phyloP scores from a whole-genome alignment of 1,284 basidiomycete species.

The Irpex rosettiformis region DNA sequence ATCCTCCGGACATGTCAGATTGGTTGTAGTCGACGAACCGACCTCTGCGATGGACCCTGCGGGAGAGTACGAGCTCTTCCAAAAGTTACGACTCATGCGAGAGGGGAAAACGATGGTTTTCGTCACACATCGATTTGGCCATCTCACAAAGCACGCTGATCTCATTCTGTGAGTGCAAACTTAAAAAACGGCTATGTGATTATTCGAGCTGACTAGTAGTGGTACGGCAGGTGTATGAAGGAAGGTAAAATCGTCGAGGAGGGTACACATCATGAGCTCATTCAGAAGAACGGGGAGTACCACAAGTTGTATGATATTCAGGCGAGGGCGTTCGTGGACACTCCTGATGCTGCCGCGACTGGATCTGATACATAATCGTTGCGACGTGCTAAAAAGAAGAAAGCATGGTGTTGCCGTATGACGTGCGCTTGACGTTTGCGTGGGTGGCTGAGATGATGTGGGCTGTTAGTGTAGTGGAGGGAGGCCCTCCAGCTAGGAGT shows the following conservation, averaged over 20 bases:
- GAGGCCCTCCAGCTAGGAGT: no score
- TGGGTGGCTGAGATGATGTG: no score
- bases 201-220: no score
- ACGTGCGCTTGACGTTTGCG: no score
- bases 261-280: constrained; percentile 54
- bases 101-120: neutral
- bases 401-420: no score
- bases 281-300: constrained; percentile 51
- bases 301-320: constrained; percentile 62
- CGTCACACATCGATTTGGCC: neutral
- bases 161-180: neutral
- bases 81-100: neutral
- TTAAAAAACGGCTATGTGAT: no score
- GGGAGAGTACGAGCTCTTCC: neutral
- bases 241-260: constrained; percentile 49
- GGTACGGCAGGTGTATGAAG: neutral
- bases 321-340: constrained; percentile 51
- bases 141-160: neutral
- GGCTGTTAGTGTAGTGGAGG: no score
- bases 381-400: no score
- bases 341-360: no score
- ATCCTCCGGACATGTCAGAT: neutral
- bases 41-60: neutral
- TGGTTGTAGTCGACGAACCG: neutral
- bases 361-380: no score